Conservation (phyloP, 2,329 filamentous ascomycete species). For the Chrysosphaeria jannelii region DNA sequence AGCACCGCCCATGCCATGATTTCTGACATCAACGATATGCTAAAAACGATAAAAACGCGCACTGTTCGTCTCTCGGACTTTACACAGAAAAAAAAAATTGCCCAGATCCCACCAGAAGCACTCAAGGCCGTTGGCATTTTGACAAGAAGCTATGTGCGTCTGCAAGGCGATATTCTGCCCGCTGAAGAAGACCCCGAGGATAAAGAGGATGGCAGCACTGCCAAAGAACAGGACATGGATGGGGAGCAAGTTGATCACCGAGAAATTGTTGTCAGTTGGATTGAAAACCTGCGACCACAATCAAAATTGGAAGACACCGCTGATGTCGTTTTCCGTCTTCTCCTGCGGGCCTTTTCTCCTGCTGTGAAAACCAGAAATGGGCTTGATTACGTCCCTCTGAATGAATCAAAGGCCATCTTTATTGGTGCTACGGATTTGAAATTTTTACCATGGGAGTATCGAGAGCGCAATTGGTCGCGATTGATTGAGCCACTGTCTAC, state of each 20-base stretch:
- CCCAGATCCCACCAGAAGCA: too few species aligned
- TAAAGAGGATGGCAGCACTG: neutral
- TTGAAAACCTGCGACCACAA: neutral
- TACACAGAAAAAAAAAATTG: too few species aligned
- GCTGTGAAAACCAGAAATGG: constrained; percentile 3
- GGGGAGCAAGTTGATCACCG: too few species aligned
- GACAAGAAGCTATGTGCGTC: constrained; percentile 11
- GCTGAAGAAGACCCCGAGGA: constrained; percentile 5
- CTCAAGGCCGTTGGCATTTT: constrained; percentile 11
- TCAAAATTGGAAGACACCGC: constrained; percentile 10
- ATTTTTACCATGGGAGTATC: constrained; percentile 10
- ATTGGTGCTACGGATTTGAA: constrained; percentile 8
- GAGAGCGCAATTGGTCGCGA: constrained; percentile 3
- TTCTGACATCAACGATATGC: constrained; percentile 8
- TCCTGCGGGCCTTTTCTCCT: constrained; percentile 10
- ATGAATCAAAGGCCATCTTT: constrained; percentile 6
- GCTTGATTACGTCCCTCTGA: neutral
- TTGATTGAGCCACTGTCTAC: constrained; percentile 4
- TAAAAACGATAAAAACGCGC: constrained; percentile 6
- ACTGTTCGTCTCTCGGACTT: constrained; percentile 1
- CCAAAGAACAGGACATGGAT: constrained; percentile 3
- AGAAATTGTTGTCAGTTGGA: constrained; percentile 4
- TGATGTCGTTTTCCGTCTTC: constrained; percentile 16
- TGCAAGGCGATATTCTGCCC: constrained; percentile 6
- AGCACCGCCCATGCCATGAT: constrained; percentile 10